Conservation (phyloP, 805 yeast genomes). For the Cyberlindnera mycetangii region DNA sequence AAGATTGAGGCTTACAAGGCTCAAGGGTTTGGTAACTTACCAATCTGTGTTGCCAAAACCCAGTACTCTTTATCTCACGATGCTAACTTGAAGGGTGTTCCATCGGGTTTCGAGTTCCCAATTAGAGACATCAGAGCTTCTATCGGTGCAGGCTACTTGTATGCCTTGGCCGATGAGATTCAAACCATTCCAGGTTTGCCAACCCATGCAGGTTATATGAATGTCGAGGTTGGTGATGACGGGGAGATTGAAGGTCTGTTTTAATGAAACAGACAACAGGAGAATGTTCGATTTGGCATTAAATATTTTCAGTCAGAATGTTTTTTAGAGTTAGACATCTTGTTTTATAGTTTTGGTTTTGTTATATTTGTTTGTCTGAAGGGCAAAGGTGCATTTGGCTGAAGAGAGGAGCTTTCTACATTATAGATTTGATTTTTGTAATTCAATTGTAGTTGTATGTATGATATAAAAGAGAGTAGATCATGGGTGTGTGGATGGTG, state of each 20-base stretch:
- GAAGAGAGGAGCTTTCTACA: background rate
- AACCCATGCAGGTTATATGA: conserved; percentile 84
- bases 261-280: conserved; percentile 27
- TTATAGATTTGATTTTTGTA: background rate
- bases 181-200: conserved; percentile 87
- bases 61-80: conserved; percentile 84
- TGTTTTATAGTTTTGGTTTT: background rate
- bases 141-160: conserved; percentile 81
- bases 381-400: background rate
- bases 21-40: conserved; percentile 76
- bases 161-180: conserved; percentile 82
- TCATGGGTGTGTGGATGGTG: no score
- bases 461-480: background rate
- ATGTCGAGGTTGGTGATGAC: conserved; percentile 74
- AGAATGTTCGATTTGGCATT: no score
- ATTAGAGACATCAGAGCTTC: conserved; percentile 76
- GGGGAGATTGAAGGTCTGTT: conserved; percentile 84
- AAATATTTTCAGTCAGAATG: no score
- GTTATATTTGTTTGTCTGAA: background rate
- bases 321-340: no score
- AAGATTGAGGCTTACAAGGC: conserved; percentile 65
- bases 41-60: conserved; percentile 83
- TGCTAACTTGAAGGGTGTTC: conserved; percentile 79
- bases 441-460: no score
- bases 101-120: conserved; percentile 76